These are phyloP conservation scores for Rhodotorula toruloides DNA, from an alignment of 768 basidiomycete species.

Conservation along the genomic window DNA sequence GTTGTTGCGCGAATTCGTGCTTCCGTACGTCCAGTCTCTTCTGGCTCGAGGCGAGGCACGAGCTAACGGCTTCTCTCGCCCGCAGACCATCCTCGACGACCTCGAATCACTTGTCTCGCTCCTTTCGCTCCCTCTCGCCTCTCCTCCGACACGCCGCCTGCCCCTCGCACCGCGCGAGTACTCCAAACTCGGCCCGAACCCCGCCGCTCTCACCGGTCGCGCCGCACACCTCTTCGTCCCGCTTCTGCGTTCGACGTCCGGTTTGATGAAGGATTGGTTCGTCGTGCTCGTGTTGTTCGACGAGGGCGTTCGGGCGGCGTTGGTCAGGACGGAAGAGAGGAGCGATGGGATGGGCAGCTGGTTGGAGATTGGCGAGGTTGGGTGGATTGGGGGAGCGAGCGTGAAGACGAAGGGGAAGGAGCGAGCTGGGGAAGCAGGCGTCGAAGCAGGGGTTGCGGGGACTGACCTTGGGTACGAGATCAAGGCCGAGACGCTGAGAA, in stretches of 20 bases:
- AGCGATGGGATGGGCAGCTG: constrained; percentile 22
- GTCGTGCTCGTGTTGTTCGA: constrained; percentile 77
- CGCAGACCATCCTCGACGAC: constrained; percentile 33
- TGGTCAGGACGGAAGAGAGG: constrained; percentile 55
- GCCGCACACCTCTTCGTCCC: constrained; percentile 52
- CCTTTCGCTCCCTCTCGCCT: constrained; percentile 13
- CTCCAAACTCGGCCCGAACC: constrained; percentile 59
- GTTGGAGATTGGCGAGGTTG: constrained; percentile 40
- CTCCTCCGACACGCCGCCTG: not conserved
- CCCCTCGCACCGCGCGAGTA: constrained; percentile 53
- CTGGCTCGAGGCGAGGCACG: not conserved
- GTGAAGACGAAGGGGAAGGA: not conserved
- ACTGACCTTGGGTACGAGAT: constrained; percentile 55
- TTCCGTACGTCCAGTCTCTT: constrained; percentile 1
- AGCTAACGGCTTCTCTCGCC: not conserved
- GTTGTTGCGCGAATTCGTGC: constrained; percentile 21
- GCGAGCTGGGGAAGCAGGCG: constrained; percentile 1
- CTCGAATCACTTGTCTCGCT: constrained; percentile 18
- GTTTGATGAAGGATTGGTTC: constrained; percentile 60
- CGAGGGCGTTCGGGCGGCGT: constrained; percentile 68
- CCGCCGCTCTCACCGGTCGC: constrained; percentile 52
- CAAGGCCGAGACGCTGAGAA: constrained; percentile 58
- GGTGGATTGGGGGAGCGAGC: constrained; percentile 31
- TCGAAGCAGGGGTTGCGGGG: not conserved
- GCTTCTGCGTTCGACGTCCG: not conserved